phyloP scores from a whole-genome alignment of 176 grass and related monocot species.

The Alopecurus myosuroides region DNA sequence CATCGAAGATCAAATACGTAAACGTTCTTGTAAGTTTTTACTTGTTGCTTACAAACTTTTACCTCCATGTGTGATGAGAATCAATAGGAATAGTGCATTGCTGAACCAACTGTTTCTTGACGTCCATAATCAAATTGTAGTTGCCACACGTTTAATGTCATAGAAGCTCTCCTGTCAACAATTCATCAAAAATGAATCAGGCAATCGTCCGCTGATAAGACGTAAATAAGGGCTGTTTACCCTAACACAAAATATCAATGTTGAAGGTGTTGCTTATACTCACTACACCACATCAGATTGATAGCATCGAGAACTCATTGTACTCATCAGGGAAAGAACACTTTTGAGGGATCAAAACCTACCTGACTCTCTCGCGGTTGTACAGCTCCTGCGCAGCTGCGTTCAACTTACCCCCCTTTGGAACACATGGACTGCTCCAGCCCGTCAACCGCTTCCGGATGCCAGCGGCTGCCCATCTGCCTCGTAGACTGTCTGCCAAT shows the following conservation, averaged over 20 bases:
- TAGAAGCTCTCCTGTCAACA: slow-evolving; percentile 62
- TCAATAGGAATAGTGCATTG: slow-evolving; percentile 79
- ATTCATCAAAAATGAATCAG: background rate
- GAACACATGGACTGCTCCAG: slow-evolving; percentile 43
- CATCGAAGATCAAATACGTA: too few relatives aligned
- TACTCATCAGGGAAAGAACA: slow-evolving; percentile 59
- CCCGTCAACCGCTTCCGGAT: slow-evolving; percentile 47
- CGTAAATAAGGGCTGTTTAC: background rate
- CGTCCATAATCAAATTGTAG: too few relatives aligned
- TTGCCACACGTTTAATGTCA: too few relatives aligned
- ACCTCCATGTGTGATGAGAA: slow-evolving; percentile 73
- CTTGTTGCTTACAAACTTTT: slow-evolving; percentile 97
- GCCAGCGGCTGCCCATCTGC: slow-evolving; percentile 50
- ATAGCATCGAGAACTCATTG: too few relatives aligned
- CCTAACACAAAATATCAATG: background rate
- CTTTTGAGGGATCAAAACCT: too few relatives aligned
- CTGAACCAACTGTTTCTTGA: too few relatives aligned
- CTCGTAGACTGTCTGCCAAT: slow-evolving; percentile 45
- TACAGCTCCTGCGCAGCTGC: too few relatives aligned
- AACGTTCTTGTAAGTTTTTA: too few relatives aligned
- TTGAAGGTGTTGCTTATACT: background rate
- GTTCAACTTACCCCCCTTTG: too few relatives aligned
- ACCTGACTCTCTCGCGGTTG: too few relatives aligned
- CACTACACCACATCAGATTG: too few relatives aligned
- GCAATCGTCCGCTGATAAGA: background rate